Evolutionary conservation across 805 yeast species (phyloP).

Genomic region (Candida tibetensis): DNA sequence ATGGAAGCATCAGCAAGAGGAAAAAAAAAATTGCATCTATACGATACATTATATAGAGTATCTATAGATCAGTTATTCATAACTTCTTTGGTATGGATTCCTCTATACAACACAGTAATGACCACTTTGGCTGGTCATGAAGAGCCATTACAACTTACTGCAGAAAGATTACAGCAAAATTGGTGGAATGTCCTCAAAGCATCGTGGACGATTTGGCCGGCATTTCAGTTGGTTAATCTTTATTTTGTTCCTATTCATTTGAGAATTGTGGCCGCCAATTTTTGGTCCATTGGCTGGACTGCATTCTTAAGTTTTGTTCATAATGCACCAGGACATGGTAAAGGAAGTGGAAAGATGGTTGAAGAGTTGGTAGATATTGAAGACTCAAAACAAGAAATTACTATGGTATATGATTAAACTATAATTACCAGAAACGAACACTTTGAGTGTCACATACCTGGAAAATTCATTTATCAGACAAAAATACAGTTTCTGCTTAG

Average conservation of each 20-base stretch:
- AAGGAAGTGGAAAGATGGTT: constrained; percentile 32
- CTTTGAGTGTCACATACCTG: too few relatives aligned
- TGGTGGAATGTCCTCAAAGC: constrained; percentile 43
- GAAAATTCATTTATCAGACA: too few relatives aligned
- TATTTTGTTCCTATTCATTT: constrained; percentile 39
- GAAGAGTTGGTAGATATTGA: constrained; percentile 42
- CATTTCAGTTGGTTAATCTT: constrained; percentile 36
- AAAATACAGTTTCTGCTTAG: not conserved
- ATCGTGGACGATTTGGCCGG: constrained; percentile 44
- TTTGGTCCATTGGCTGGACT: constrained; percentile 44
- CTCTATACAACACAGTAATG: constrained; percentile 41
- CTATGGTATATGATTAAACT: constrained; percentile 31
- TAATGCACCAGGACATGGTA: constrained; percentile 41
- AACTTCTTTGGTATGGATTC: constrained; percentile 41
- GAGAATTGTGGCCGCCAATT: constrained; percentile 34
- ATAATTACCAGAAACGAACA: too few relatives aligned
- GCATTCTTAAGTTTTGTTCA: constrained; percentile 47
- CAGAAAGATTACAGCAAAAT: constrained; percentile 32
- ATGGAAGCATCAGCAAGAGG: constrained; percentile 8
- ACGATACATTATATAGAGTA: constrained; percentile 27
- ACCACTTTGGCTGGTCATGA: constrained; percentile 33
- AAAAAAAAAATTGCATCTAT: constrained; percentile 13
- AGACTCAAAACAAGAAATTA: constrained; percentile 32
- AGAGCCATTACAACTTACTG: constrained; percentile 31
- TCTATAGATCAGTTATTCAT: constrained; percentile 35